Percentiles rank a stretch among this genome's conserved stretches.
Conservation (phyloP, 805 yeast genomes). For the Komagataella populi region DNA sequence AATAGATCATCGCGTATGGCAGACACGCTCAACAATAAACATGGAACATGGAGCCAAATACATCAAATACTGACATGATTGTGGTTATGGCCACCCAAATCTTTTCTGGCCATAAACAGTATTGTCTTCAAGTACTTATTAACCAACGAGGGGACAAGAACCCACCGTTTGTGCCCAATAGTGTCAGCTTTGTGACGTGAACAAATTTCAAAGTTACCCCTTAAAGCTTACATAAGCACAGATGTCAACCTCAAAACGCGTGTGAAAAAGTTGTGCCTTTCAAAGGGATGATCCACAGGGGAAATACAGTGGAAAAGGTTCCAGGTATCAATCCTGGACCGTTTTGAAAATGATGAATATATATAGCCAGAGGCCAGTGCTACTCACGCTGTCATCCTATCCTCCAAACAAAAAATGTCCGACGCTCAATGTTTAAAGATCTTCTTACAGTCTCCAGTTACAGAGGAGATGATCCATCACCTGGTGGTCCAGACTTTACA, state of each 20-base stretch:
- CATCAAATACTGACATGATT: neutral
- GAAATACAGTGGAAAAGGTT: neutral
- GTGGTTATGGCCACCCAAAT: neutral
- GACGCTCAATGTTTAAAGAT: conserved; percentile 44
- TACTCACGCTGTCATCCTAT: neutral
- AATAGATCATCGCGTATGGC: neutral
- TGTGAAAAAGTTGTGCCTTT: neutral
- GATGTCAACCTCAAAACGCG: neutral
- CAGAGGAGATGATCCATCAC: conserved; percentile 63
- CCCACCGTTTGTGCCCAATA: neutral
- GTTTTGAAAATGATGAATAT: neutral
- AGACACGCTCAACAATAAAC: neutral
- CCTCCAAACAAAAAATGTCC: conserved; percentile 16
- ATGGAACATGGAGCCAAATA: neutral
- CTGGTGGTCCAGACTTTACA: conserved; percentile 53
- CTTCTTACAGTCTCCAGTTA: conserved; percentile 51
- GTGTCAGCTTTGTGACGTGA: neutral
- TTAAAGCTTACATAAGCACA: neutral
- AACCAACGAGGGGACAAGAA: neutral
- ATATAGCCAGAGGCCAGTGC: neutral
- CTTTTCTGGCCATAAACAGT: neutral
- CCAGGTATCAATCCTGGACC: neutral
- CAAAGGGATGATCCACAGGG: neutral
- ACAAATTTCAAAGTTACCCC: neutral
- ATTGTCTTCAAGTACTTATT: too few species aligned